A percentile compares a stretch with the other conserved stretches of the same genome.
phyloP scores from a whole-genome alignment of 1,284 basidiomycete genomes.

The Wolfiporia cocos region DNA sequence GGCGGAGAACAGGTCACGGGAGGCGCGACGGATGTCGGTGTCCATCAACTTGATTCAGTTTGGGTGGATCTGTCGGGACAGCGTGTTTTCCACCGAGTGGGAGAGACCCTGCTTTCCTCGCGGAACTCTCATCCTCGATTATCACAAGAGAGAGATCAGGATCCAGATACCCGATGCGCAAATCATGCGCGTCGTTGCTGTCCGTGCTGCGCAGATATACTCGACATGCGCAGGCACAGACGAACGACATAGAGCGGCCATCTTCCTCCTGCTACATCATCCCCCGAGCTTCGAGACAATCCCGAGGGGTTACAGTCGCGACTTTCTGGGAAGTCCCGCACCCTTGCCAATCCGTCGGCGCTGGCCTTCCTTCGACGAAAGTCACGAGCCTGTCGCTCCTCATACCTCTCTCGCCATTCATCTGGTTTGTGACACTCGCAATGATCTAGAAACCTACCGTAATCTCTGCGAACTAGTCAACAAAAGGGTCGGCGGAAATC shows the following conservation, averaged over 20 bases:
- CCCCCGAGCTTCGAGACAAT: constrained; percentile 44
- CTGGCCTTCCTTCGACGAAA: constrained; percentile 18
- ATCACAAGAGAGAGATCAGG: constrained; percentile 41
- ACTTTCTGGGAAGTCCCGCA: constrained; percentile 19
- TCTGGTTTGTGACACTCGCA: constrained; percentile 32
- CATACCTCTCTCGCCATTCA: constrained; percentile 45
- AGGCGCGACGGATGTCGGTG: constrained; percentile 25
- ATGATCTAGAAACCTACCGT: constrained; percentile 34
- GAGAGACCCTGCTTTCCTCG: constrained; percentile 26
- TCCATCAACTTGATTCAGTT: constrained; percentile 35
- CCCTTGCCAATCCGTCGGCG: constrained; percentile 15
- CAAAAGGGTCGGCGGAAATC: constrained; percentile 25
- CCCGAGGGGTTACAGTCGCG: constrained; percentile 16
- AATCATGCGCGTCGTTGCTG: constrained; percentile 31
- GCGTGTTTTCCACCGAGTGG: constrained; percentile 51
- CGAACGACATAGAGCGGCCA: constrained; percentile 30
- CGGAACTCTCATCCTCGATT: constrained; percentile 31
- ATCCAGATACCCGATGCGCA: constrained; percentile 24
- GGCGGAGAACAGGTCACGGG: constrained; percentile 17
- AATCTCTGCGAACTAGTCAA: constrained; percentile 32
- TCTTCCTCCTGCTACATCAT: constrained; percentile 35
- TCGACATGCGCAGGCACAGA: constrained; percentile 26
- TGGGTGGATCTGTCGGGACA: constrained; percentile 50
- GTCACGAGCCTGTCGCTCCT: constrained; percentile 28
- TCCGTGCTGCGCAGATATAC: constrained; percentile 39